A percentile compares a stretch with the other conserved stretches of the same genome.
These are phyloP conservation scores for Puccinia novopanici DNA, from an alignment of 1,284 basidiomycete species.

Conservation along the genomic window DNA sequence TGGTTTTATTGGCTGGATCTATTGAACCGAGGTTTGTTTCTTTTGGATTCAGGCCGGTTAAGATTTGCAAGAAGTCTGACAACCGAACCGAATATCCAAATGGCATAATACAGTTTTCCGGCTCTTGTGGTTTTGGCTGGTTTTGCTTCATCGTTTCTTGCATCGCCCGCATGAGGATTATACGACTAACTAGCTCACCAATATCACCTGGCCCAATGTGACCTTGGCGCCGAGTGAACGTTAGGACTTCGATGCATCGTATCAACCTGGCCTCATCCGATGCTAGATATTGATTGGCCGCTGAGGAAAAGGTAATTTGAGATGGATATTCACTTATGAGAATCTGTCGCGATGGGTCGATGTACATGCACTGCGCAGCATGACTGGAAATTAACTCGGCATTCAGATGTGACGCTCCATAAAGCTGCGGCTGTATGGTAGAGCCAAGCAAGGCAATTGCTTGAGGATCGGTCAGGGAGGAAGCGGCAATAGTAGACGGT, in stretches of 20 bases:
- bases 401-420: not conserved
- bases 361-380: not conserved
- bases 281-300: not conserved
- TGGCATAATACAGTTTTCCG: not conserved
- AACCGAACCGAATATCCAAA: not conserved
- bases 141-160: slow-evolving; percentile 4
- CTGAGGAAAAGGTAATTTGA: not conserved
- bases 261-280: not conserved
- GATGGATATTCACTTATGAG: slow-evolving; percentile 11
- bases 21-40: not conserved
- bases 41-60: not conserved
- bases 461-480: not conserved
- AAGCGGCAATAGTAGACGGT: not conserved
- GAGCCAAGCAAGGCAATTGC: slow-evolving; percentile 10
- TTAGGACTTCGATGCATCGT: not conserved
- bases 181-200: not conserved
- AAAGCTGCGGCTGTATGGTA: not conserved
- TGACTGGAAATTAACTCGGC: not conserved
- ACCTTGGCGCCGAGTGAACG: not conserved
- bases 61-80: not conserved
- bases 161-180: not conserved
- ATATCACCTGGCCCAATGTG: not conserved
- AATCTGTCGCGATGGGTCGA: not conserved
- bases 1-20: not conserved
- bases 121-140: not conserved